These are phyloP conservation scores for Cryptococcus deneoformans DNA, from an alignment of 1,284 basidiomycete genomes.

Conservation along the genomic window DNA sequence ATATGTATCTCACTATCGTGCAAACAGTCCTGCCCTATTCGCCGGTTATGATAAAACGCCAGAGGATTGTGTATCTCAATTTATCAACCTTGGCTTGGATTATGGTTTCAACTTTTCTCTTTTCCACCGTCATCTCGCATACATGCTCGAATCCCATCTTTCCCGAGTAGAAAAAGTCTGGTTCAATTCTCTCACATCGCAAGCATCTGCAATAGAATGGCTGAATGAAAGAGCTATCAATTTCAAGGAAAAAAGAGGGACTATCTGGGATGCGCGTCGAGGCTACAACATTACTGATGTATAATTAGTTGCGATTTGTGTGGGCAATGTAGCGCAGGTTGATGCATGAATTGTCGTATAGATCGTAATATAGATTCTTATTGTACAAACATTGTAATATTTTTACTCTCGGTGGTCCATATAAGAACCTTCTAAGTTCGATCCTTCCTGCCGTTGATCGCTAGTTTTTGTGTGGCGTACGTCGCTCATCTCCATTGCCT, in stretches of 20 bases:
- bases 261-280: slow-evolving; percentile 36
- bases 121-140: slow-evolving; percentile 55
- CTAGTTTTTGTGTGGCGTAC: neutral
- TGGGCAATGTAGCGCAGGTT: neutral
- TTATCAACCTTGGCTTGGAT: slow-evolving; percentile 52
- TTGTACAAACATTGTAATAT: neutral
- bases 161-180: slow-evolving; percentile 52
- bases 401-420: neutral
- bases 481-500: neutral
- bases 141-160: slow-evolving; percentile 58
- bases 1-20: neutral
- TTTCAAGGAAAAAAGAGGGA: slow-evolving; percentile 15
- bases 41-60: slow-evolving; percentile 56
- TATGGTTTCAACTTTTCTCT: slow-evolving; percentile 56
- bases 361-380: neutral
- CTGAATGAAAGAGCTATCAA: slow-evolving; percentile 48
- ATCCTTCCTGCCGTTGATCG: neutral
- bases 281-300: slow-evolving; percentile 4
- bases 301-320: neutral
- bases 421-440: neutral
- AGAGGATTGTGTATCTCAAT: slow-evolving; percentile 52
- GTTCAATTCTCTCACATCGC: slow-evolving; percentile 55
- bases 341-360: neutral
- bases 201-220: slow-evolving; percentile 54
- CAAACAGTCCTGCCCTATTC: slow-evolving; percentile 53